phyloP scores from a whole-genome alignment of 495 filamentous ascomycete species.

The Haplographium delicatum region DNA sequence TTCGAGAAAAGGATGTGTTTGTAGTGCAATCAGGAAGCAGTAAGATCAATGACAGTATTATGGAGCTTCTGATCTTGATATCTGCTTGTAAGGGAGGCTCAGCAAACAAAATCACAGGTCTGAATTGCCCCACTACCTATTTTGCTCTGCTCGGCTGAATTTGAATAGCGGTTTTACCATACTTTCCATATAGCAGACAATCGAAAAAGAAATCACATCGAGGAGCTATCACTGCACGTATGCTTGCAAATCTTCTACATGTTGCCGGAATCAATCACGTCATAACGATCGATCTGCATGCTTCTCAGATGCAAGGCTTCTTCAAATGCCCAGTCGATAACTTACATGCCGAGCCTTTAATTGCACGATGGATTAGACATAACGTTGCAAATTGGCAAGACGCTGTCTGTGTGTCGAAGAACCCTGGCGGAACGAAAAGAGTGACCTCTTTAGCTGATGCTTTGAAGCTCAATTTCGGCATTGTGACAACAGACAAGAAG shows the following conservation, averaged over 20 bases:
- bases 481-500: conserved; percentile 89
- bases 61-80: conserved; percentile 98
- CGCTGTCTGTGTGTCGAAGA: conserved; percentile 96
- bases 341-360: conserved; percentile 90
- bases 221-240: conserved; percentile 91
- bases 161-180: conserved; percentile 82
- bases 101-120: conserved; percentile 95
- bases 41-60: conserved; percentile 97
- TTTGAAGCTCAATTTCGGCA: conserved; percentile 92
- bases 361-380: conserved; percentile 90
- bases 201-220: conserved; percentile 98
- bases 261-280: conserved; percentile 96
- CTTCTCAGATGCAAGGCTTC: conserved; percentile 98
- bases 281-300: conserved; percentile 94
- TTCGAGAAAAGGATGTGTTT: conserved; percentile 97
- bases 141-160: too few relatives aligned
- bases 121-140: conserved; percentile 25
- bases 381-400: conserved; percentile 84
- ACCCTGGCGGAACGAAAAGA: conserved; percentile 91
- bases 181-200: conserved; percentile 97
- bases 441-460: conserved; percentile 97
- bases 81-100: conserved; percentile 97
- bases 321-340: conserved; percentile 98
- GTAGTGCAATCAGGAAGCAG: conserved; percentile 95
- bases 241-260: conserved; percentile 90